Evolutionary conservation across 2,329 filamentous ascomycete genomes (phyloP).

Genomic region (Colletotrichum higginsianum): DNA sequence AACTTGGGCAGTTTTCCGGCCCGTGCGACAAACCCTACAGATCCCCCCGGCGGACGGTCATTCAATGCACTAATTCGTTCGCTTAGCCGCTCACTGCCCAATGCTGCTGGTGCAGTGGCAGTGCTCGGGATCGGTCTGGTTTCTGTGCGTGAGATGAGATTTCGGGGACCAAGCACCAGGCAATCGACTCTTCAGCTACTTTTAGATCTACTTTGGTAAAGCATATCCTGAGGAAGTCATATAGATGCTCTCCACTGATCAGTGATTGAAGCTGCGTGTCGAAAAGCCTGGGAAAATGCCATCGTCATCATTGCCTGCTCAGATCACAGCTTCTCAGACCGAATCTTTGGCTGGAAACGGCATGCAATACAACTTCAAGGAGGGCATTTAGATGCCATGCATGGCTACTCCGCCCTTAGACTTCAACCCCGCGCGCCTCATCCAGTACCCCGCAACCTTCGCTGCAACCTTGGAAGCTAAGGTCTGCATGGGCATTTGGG

Average conservation of each 20-base stretch:
- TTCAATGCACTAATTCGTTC: slow-evolving; percentile 10
- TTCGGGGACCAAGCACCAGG: background rate
- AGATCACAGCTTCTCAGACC: slow-evolving; percentile 2
- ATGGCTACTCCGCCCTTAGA: slow-evolving; percentile 23
- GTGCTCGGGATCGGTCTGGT: slow-evolving; percentile 7
- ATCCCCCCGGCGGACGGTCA: slow-evolving; percentile 10
- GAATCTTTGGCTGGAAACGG: slow-evolving; percentile 14
- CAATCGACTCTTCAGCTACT: no score
- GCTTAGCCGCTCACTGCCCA: slow-evolving; percentile 3
- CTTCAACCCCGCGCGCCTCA: slow-evolving; percentile 38
- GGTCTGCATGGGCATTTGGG: background rate
- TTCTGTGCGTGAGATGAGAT: slow-evolving; percentile 12
- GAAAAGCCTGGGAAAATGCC: background rate
- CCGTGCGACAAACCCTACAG: slow-evolving; percentile 13
- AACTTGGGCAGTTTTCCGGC: slow-evolving; percentile 6
- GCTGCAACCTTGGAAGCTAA: slow-evolving; percentile 20
- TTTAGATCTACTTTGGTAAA: background rate
- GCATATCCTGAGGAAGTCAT: background rate
- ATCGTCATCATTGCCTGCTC: slow-evolving; percentile 21
- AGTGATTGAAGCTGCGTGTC: background rate
- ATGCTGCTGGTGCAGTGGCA: background rate
- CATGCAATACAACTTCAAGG: background rate
- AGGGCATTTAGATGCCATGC: background rate
- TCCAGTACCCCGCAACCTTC: slow-evolving; percentile 39
- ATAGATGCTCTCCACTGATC: background rate